Base-by-base conservation (phyloP, 1,284 basidiomycete species). In the Malassezia sympodialis region DNA sequence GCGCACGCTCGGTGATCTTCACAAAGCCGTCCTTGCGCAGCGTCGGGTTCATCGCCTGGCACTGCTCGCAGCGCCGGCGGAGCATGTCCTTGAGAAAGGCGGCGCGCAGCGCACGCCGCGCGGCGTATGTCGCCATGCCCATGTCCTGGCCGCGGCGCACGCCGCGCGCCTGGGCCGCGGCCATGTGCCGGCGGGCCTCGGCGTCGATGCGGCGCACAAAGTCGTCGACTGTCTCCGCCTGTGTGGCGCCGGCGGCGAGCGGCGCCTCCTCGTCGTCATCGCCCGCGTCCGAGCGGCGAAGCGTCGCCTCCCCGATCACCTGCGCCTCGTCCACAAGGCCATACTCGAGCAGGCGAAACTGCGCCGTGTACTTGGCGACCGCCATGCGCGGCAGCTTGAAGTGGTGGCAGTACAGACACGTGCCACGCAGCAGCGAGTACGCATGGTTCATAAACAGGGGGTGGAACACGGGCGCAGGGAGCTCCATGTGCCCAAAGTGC, bases 401-500 rank as follows among this genome's bases (percentile, higher is more conserved):
- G 66, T 81, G 82, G 76, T 98, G 93, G 77, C 94, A 99, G 77
- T 88, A 96, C 72, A 94, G 78, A 78, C 94, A 99, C n/a, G 84
- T 85, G 40, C 85, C 85, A 50, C 90, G 84, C 14, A 99, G 79
- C 48, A 98, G 77, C 64, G 87, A 86, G 76, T 85, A 91, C 79
- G 88, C 86, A 71, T 94, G 89, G 45, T 81, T 81, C 84, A 98
- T 90, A 78, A 96, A 99, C 27, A 99, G 79, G 0, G 94, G 94
- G 74, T 99, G 93, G 75, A 88, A 98, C 12, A 98, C 88, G 24
- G 94, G 90, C 19, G 87, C 82, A 10, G 94, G 90, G 6, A 99
- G 83, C 67, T 96, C 90, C 63, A 99, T 93, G 77, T 98, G 94
- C n/a, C 94, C 94, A 79, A 88, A 98, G 77, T 99, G 94, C 7